A percentile compares a stretch with the other conserved stretches of the same genome.
These are phyloP conservation scores for Adenanthera pavonina DNA, from an alignment of 306 rosid genomes.

Conservation along the genomic window DNA sequence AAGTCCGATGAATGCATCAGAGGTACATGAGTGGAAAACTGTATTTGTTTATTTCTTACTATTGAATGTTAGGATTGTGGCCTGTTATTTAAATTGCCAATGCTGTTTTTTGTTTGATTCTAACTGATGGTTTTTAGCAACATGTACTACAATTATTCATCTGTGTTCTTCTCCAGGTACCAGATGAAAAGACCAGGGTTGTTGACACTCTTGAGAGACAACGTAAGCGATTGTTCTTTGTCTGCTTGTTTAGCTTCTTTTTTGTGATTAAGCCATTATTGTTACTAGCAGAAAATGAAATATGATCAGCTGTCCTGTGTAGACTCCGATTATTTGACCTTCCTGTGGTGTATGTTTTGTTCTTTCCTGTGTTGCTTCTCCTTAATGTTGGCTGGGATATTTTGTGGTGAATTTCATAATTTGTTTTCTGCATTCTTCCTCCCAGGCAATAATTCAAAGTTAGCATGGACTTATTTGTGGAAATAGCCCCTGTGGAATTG, in stretches of 20 bases:
- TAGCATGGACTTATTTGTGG: neutral
- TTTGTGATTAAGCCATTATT: conserved; percentile 1
- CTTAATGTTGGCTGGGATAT: neutral
- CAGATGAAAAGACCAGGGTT: conserved; percentile 51
- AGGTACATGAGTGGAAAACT: conserved; percentile 47
- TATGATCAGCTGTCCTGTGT: conserved; percentile 13
- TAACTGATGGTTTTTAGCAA: conserved; percentile 8
- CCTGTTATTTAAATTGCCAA: conserved; percentile 29
- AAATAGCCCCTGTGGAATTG: neutral
- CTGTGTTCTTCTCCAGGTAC: conserved; percentile 56
- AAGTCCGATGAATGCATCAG: conserved; percentile 50
- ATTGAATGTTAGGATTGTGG: conserved; percentile 16
- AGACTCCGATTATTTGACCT: conserved; percentile 16
- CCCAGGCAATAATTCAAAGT: neutral
- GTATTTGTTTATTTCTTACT: conserved; percentile 9
- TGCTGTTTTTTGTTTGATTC: conserved; percentile 32
- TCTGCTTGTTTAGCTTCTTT: neutral
- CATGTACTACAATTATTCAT: conserved; percentile 3
- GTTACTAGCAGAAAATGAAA: conserved; percentile 14
- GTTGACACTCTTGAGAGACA: conserved; percentile 61
- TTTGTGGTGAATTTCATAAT: neutral
- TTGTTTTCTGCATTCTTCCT: neutral
- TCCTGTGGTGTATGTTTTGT: conserved; percentile 25
- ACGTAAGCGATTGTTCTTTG: conserved; percentile 59
- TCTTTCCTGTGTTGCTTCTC: conserved; percentile 8